Percentiles rank a stretch among this genome's conserved stretches.
Evolutionary conservation across 768 basidiomycete genomes (phyloP).

Genomic region (Boletus rubropictus): DNA sequence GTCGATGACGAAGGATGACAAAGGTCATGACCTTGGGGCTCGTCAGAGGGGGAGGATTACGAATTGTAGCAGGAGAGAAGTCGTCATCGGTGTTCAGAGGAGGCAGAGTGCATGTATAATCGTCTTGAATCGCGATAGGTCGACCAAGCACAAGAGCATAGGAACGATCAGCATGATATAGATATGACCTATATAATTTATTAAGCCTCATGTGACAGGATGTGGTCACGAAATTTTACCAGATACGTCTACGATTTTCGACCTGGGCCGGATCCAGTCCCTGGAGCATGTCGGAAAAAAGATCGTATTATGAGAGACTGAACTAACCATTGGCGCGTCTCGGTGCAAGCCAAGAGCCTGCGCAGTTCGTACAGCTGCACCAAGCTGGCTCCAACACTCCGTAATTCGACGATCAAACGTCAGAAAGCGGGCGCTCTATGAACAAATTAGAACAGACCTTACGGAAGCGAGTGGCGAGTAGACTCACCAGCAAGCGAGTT

Average conservation of each 20-base stretch:
- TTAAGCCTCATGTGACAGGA: conserved; percentile 2
- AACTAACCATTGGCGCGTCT: conserved; percentile 78
- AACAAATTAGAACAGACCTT: conserved; percentile 10
- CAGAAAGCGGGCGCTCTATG: conserved; percentile 63
- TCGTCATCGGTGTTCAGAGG: conserved; percentile 72
- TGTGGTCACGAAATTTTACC: conserved; percentile 39
- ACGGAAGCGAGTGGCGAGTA: neutral
- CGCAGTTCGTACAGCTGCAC: conserved; percentile 87
- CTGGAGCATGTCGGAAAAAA: conserved; percentile 32
- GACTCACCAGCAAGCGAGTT: conserved; percentile 68
- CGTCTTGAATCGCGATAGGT: conserved; percentile 84
- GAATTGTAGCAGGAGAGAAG: conserved; percentile 37
- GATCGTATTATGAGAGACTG: neutral
- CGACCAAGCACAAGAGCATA: conserved; percentile 89
- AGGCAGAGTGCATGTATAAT: conserved; percentile 75
- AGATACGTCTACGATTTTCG: conserved; percentile 87
- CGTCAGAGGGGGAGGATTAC: conserved; percentile 52
- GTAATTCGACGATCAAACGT: conserved; percentile 80
- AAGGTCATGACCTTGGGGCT: conserved; percentile 83
- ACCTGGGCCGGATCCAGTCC: conserved; percentile 69
- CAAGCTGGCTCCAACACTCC: conserved; percentile 94
- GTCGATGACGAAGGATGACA: conserved; percentile 76
- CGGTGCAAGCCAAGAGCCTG: conserved; percentile 91
- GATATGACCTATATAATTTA: conserved; percentile 56
- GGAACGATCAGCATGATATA: conserved; percentile 92